Percentiles rank a stretch among this genome's conserved stretches.
phyloP scores from a whole-genome alignment of 1,284 basidiomycete genomes.

The Neolentinus lepideus region DNA sequence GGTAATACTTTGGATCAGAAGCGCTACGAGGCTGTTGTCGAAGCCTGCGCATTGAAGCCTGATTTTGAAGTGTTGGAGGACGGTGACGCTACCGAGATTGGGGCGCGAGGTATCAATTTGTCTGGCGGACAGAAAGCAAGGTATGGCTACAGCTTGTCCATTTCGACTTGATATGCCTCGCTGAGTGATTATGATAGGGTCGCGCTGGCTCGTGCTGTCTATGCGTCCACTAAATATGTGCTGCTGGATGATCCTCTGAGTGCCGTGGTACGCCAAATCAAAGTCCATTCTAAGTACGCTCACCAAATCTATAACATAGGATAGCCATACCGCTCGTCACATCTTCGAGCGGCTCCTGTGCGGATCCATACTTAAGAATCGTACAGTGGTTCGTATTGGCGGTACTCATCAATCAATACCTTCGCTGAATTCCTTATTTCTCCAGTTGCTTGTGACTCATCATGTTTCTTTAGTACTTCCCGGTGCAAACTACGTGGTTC shows the following conservation, averaged over 20 bases:
- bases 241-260: slow-evolving; percentile 9
- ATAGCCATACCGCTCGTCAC: slow-evolving; percentile 68
- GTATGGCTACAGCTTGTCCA: slow-evolving; percentile 17
- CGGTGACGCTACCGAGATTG: slow-evolving; percentile 1
- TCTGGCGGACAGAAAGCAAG: slow-evolving; percentile 62
- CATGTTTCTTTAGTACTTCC: slow-evolving; percentile 71
- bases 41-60: slow-evolving; percentile 64
- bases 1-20: slow-evolving; percentile 33
- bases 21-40: slow-evolving; percentile 46
- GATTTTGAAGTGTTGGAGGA: slow-evolving; percentile 29
- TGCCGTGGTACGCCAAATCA: slow-evolving; percentile 3
- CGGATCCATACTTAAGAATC: slow-evolving; percentile 55
- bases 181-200: slow-evolving; percentile 17
- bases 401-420: too few species aligned
- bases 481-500: slow-evolving; percentile 58
- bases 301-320: slow-evolving; percentile 27
- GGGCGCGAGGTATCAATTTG: slow-evolving; percentile 25
- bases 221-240: slow-evolving; percentile 6
- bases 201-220: slow-evolving; percentile 7
- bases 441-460: slow-evolving; percentile 62
- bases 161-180: too few species aligned
- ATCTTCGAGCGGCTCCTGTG: slow-evolving; percentile 57
- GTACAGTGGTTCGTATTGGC: slow-evolving; percentile 51
- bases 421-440: too few species aligned
- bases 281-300: too few species aligned